phyloP scores from a whole-genome alignment of 108 stramenopile species.

The Cyclotella choctawhatcheeana region DNA sequence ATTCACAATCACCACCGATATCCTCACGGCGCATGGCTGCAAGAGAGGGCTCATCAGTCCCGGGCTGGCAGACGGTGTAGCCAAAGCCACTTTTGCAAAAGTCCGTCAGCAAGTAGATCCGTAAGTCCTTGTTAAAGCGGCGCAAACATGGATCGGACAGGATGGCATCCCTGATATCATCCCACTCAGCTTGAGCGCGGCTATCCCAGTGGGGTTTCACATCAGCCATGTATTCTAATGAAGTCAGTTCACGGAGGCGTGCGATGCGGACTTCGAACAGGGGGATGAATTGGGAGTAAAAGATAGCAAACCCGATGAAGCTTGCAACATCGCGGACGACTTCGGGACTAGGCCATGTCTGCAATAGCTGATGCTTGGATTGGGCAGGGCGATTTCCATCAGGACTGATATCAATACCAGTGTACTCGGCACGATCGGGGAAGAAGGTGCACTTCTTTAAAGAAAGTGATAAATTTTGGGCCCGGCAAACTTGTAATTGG shows the following conservation, averaged over 20 bases:
- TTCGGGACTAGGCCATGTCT: not conserved
- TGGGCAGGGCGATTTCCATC: constrained; percentile 9
- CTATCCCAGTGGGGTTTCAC: not conserved
- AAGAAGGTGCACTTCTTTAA: constrained; percentile 16
- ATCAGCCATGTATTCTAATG: not conserved
- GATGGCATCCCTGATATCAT: constrained; percentile 4
- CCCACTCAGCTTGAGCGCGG: not conserved
- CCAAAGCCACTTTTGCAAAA: constrained; percentile 6
- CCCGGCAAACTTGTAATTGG: not conserved
- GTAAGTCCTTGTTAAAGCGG: constrained; percentile 1
- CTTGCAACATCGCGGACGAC: constrained; percentile 18
- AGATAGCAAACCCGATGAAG: constrained; percentile 12
- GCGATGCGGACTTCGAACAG: constrained; percentile 14
- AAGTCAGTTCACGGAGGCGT: not conserved
- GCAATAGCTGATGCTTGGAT: constrained; percentile 5
- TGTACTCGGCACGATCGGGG: constrained; percentile 6
- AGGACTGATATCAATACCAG: not conserved
- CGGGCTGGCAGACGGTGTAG: constrained; percentile 3
- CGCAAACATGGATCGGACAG: constrained; percentile 8
- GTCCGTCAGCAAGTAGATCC: not conserved
- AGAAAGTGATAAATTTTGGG: constrained; percentile 7
- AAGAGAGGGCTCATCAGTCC: not conserved
- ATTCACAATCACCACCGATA: constrained; percentile 4
- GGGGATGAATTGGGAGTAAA: constrained; percentile 12
- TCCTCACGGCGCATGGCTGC: constrained; percentile 2